Conservation (phyloP, 2,329 filamentous ascomycete genomes). For the Tympanopsis confertula region DNA sequence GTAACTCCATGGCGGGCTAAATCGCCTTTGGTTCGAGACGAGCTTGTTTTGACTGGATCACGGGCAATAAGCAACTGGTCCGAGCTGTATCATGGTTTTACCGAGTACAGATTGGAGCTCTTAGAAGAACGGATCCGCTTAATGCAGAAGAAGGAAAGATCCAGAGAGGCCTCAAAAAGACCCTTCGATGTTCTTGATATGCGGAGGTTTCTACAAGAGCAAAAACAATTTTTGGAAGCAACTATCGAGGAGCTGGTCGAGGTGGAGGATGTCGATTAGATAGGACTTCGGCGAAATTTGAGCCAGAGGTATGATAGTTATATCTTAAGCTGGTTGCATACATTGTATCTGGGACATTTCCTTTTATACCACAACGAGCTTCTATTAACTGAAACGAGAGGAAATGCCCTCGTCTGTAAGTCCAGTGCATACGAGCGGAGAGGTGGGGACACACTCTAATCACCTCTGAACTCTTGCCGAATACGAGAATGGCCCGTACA, state of each 20-base stretch:
- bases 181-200: constrained; percentile 10
- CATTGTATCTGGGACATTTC: too few species aligned
- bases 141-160: constrained; percentile 17
- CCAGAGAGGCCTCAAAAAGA: constrained; percentile 8
- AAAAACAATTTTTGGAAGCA: constrained; percentile 18
- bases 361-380: too few species aligned
- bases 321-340: too few species aligned
- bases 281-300: too few species aligned
- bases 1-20: constrained; percentile 56
- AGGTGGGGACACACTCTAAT: too few species aligned
- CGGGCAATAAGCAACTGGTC: constrained; percentile 22
- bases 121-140: constrained; percentile 18
- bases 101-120: constrained; percentile 24
- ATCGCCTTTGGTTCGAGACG: constrained; percentile 39
- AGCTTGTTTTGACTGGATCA: constrained; percentile 25
- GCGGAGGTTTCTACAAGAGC: constrained; percentile 18
- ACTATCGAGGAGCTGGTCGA: constrained; percentile 19
- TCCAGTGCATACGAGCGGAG: too few species aligned
- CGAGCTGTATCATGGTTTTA: constrained; percentile 22
- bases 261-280: too few species aligned
- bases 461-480: too few species aligned
- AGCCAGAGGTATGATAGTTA: too few species aligned
- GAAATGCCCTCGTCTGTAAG: too few species aligned
- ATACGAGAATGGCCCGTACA: too few species aligned
- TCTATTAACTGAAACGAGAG: too few species aligned